phyloP scores from a whole-genome alignment of 352 stramenopile species.

The Phytophthora palmivora region DNA sequence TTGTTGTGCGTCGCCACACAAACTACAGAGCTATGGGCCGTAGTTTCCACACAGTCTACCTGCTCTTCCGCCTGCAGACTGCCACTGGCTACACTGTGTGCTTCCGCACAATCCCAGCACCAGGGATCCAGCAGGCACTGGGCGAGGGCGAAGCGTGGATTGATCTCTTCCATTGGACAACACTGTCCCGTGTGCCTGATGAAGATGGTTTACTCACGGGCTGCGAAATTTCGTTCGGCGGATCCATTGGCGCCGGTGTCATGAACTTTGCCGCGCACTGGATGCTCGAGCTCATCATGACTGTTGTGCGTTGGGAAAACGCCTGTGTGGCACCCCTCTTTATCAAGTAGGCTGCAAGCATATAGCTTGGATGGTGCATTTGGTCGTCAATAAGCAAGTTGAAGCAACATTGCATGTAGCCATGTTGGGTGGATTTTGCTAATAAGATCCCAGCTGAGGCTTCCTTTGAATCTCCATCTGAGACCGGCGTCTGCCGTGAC shows the following conservation, averaged over 20 bases:
- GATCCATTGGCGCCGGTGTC: constrained; percentile 56
- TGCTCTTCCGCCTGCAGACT: constrained; percentile 71
- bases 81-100: constrained; percentile 63
- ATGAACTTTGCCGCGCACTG: constrained; percentile 75
- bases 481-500: constrained; percentile 11
- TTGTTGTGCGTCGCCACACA: constrained; percentile 66
- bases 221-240: constrained; percentile 58
- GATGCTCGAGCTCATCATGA: constrained; percentile 85
- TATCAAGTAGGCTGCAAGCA: constrained; percentile 37
- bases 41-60: constrained; percentile 75
- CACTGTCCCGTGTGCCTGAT: constrained; percentile 39
- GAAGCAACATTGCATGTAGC: constrained; percentile 21
- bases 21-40: constrained; percentile 53
- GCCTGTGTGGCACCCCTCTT: constrained; percentile 60
- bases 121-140: constrained; percentile 53
- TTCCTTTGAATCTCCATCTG: background rate
- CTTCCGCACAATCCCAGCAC: constrained; percentile 69
- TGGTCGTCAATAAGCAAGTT: background rate
- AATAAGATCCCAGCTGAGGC: constrained; percentile 17
- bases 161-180: constrained; percentile 74
- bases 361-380: background rate
- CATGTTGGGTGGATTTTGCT: constrained; percentile 28
- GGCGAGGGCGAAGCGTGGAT: constrained; percentile 64
- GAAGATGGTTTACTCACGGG: constrained; percentile 26
- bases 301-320: constrained; percentile 72